phyloP scores from a whole-genome alignment of 2,329 filamentous ascomycete species.

The Nemania serpens region DNA sequence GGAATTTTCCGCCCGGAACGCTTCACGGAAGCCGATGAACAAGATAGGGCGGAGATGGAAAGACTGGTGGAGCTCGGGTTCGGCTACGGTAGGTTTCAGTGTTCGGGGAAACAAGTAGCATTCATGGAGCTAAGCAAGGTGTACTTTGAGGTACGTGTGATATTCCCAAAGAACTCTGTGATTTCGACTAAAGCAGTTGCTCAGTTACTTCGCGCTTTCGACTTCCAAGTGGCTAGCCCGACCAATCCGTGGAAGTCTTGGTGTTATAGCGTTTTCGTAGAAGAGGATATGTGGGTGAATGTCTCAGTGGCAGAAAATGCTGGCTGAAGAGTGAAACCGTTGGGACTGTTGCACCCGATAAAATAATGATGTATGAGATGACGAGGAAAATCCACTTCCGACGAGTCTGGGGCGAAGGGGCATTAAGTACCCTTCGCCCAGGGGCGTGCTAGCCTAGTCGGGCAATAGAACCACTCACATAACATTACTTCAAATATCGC shows the following conservation, averaged over 20 bases:
- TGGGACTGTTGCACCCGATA: no score
- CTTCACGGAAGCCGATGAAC: slow-evolving; percentile 17
- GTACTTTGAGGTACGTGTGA: slow-evolving; percentile 17
- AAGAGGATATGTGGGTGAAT: slow-evolving; percentile 17
- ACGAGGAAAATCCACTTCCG: no score
- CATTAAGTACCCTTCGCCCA: no score
- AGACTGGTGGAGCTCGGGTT: slow-evolving; percentile 20
- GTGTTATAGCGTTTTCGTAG: slow-evolving; percentile 2
- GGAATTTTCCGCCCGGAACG: slow-evolving; percentile 27
- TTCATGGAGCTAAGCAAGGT: slow-evolving; percentile 22
- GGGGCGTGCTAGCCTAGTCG: no score
- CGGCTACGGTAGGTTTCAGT: slow-evolving; percentile 23
- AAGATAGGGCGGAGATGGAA: slow-evolving; percentile 16
- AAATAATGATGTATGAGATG: no score
- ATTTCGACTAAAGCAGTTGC: not conserved
- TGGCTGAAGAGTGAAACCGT: not conserved
- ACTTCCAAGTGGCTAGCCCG: slow-evolving; percentile 11
- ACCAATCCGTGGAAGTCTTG: slow-evolving; percentile 11
- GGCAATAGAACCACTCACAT: no score
- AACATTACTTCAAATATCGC: no score
- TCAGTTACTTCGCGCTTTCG: slow-evolving; percentile 15
- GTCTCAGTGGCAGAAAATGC: not conserved
- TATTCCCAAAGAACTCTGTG: not conserved
- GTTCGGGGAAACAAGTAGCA: slow-evolving; percentile 17
- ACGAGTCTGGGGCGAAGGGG: no score